These are phyloP conservation scores for Hypoxylon sp. DNA, from an alignment of 2,329 filamentous ascomycete species.

Conservation along the genomic window DNA sequence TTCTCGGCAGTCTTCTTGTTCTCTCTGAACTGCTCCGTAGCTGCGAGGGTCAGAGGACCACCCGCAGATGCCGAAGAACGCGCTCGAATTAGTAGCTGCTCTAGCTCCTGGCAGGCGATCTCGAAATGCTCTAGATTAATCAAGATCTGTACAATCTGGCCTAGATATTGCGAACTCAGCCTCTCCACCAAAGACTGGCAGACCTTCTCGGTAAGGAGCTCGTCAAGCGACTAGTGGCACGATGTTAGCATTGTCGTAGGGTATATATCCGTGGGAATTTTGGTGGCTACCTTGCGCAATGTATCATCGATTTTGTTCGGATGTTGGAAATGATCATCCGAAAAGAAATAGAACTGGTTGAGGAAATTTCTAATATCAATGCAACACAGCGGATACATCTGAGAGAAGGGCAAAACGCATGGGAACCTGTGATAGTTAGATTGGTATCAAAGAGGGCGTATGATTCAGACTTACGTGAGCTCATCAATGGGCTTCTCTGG, in stretches of 20 bases:
- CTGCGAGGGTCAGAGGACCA: conserved; percentile 82
- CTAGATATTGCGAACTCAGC: conserved; percentile 91
- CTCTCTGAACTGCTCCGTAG: conserved; percentile 87
- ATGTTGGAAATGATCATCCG: conserved; percentile 94
- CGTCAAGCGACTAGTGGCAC: conserved; percentile 80
- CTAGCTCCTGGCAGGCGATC: conserved; percentile 89
- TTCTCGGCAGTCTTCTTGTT: conserved; percentile 98
- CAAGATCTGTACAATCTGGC: conserved; percentile 97
- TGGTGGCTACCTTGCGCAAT: conserved; percentile 75
- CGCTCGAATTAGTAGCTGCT: conserved; percentile 86
- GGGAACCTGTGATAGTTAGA: conserved; percentile 77
- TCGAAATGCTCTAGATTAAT: conserved; percentile 99
- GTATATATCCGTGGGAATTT: background rate
- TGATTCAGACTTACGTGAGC: conserved; percentile 71
- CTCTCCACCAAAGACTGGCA: conserved; percentile 91
- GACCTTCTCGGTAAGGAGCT: conserved; percentile 92
- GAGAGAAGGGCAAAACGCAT: conserved; percentile 95
- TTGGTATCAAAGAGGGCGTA: conserved; percentile 3
- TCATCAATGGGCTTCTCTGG: conserved; percentile 84
- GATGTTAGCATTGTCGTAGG: conserved; percentile 29
- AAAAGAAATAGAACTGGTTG: conserved; percentile 98
- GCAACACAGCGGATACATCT: conserved; percentile 99
- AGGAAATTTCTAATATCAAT: conserved; percentile 98
- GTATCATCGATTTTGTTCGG: conserved; percentile 92
- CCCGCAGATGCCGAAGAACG: conserved; percentile 86